Percentiles rank a stretch among this genome's conserved stretches.
Evolutionary conservation across 805 yeast species (phyloP).

Genomic region (Brettanomyces custersianus): DNA sequence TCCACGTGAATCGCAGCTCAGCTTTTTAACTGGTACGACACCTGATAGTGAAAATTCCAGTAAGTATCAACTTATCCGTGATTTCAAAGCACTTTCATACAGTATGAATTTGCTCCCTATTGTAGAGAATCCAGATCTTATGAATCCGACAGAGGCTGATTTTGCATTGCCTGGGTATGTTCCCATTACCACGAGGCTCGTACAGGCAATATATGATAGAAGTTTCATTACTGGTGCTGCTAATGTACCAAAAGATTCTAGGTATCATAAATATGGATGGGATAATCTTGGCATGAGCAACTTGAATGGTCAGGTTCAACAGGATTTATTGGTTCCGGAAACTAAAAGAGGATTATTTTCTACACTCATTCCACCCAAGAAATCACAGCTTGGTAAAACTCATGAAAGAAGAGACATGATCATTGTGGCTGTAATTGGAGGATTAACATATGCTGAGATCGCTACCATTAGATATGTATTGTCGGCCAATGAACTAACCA

Average conservation of each 20-base stretch:
- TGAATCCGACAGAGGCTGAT: slow-evolving; percentile 37
- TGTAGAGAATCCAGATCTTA: slow-evolving; percentile 13
- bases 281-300: slow-evolving; percentile 30
- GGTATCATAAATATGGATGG: slow-evolving; percentile 31
- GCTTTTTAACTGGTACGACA: slow-evolving; percentile 8
- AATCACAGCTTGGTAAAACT: slow-evolving; percentile 6
- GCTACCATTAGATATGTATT: slow-evolving; percentile 62
- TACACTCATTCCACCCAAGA: slow-evolving; percentile 17
- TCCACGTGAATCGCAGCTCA: slow-evolving; percentile 19
- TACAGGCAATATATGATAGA: slow-evolving; percentile 60
- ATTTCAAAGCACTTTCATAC: slow-evolving; percentile 24
- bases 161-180: slow-evolving; percentile 77
- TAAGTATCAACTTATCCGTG: slow-evolving; percentile 23
- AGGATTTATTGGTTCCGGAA: slow-evolving; percentile 24
- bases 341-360: slow-evolving; percentile 19
- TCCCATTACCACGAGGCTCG: slow-evolving; percentile 62
- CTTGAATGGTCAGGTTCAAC: slow-evolving; percentile 30
- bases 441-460: slow-evolving; percentile 78
- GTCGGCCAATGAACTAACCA: slow-evolving; percentile 25
- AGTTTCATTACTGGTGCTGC: slow-evolving; percentile 28
- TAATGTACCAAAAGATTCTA: neutral
- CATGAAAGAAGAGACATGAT: slow-evolving; percentile 19
- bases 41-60: neutral
- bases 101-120: slow-evolving; percentile 43
- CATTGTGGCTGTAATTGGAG: slow-evolving; percentile 65